phyloP scores from a whole-genome alignment of 2,329 filamentous ascomycete genomes.

The Talaromyces verruculosus region DNA sequence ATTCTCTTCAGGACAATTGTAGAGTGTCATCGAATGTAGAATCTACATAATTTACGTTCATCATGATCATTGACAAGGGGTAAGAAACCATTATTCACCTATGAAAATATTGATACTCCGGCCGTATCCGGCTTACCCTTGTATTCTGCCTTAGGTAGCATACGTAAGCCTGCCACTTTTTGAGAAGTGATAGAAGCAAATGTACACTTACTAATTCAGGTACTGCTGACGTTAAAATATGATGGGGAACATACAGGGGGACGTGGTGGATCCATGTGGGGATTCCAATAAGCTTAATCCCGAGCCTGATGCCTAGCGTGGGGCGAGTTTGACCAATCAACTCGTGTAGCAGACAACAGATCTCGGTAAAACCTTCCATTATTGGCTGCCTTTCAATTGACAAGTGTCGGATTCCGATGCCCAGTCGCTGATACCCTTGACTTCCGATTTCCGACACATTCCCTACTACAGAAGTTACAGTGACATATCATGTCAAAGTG shows the following conservation, averaged over 20 bases:
- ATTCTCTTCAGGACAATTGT: not conserved
- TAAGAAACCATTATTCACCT: not conserved
- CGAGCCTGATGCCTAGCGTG: not conserved
- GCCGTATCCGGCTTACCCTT: not conserved
- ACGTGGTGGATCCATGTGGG: not conserved
- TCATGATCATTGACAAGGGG: not conserved
- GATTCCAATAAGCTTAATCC: not conserved
- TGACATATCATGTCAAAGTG: not conserved
- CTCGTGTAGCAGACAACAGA: not conserved
- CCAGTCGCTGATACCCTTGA: not conserved
- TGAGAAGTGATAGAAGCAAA: not conserved
- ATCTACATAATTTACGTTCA: not conserved
- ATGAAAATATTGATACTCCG: not conserved
- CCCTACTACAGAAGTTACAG: not conserved
- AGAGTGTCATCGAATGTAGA: not conserved
- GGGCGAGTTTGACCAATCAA: not conserved
- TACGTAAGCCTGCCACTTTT: not conserved
- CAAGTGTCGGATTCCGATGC: not conserved
- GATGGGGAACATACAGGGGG: not conserved
- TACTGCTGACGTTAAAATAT: not conserved
- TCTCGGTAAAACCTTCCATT: not conserved
- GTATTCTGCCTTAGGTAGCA: not conserved
- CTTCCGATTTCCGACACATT: not conserved
- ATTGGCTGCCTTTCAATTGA: too few relatives aligned
- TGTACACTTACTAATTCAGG: not conserved